These are phyloP conservation scores for Tuctoria greenei DNA, from an alignment of 176 grass and related monocot species.

Conservation along the genomic window DNA sequence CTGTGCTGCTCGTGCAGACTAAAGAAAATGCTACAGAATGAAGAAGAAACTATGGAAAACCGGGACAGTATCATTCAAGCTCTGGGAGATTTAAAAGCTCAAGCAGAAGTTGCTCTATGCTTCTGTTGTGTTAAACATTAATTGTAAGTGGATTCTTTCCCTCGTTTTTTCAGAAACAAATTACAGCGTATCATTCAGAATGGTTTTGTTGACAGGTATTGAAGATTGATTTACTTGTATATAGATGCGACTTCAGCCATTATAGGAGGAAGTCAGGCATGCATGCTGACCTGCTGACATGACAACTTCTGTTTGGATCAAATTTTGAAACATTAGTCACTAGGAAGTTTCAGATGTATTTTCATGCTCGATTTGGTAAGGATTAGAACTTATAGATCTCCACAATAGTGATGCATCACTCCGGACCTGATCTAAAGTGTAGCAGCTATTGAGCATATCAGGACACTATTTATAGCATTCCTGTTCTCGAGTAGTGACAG, in stretches of 20 bases:
- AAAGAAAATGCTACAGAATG: slow-evolving; percentile 63
- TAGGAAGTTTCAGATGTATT: slow-evolving; percentile 13
- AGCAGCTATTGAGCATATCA: slow-evolving; percentile 1
- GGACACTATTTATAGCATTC: not conserved
- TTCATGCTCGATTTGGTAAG: not conserved
- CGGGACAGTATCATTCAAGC: slow-evolving; percentile 64
- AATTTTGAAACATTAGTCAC: not conserved
- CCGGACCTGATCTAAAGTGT: not conserved
- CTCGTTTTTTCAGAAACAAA: not conserved
- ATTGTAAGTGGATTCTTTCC: slow-evolving; percentile 21
- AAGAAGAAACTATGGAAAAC: slow-evolving; percentile 40
- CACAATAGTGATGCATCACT: not conserved
- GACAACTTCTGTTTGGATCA: not conserved
- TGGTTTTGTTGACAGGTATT: slow-evolving; percentile 25
- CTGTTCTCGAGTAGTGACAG: not conserved
- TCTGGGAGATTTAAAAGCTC: slow-evolving; percentile 80
- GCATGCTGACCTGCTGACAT: slow-evolving; percentile 23
- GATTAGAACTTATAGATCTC: not conserved
- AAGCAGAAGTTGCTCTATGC: slow-evolving; percentile 87
- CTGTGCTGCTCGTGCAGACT: slow-evolving; percentile 51
- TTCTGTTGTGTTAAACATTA: slow-evolving; percentile 83
- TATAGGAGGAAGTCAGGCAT: slow-evolving; percentile 22
- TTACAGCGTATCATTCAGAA: slow-evolving; percentile 4
- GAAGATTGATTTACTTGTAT: slow-evolving; percentile 2
- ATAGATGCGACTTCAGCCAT: not conserved